Conservation (phyloP, 495 filamentous ascomycete species). For the Aspergillus wentii region DNA sequence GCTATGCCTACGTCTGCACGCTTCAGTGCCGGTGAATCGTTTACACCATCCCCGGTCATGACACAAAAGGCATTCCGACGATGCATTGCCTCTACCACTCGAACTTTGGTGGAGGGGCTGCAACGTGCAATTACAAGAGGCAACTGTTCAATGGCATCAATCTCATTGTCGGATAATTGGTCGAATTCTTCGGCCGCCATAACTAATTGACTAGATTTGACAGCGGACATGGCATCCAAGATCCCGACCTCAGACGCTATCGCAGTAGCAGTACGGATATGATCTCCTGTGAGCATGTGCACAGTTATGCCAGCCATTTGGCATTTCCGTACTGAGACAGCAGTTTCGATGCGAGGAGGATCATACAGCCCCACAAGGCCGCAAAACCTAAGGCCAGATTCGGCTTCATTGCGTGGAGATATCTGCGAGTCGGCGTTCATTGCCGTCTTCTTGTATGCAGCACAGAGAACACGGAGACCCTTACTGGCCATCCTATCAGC, state of each 20-base stretch:
- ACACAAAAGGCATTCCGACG: conserved; percentile 59
- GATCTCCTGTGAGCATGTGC: conserved; percentile 68
- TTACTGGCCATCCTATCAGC: conserved; percentile 64
- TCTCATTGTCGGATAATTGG: conserved; percentile 50
- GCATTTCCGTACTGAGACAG: conserved; percentile 44
- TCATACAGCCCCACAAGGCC: conserved; percentile 64
- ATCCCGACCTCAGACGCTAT: conserved; percentile 64
- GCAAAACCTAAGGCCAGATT: conserved; percentile 50
- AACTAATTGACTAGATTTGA: conserved; percentile 46
- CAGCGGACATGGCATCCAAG: conserved; percentile 44
- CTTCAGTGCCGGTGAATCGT: conserved; percentile 76
- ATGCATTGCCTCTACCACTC: conserved; percentile 69
- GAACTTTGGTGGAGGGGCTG: conserved; percentile 62
- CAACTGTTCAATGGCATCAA: conserved; percentile 56
- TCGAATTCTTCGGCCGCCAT: conserved; percentile 65
- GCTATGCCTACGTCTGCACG: conserved; percentile 80
- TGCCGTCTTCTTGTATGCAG: conserved; percentile 49
- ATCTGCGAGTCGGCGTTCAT: conserved; percentile 20
- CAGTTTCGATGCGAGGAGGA: conserved; percentile 63
- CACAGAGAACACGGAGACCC: conserved; percentile 76
- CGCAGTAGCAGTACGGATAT: conserved; percentile 55
- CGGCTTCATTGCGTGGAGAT: conserved; percentile 37
- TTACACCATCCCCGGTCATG: conserved; percentile 82
- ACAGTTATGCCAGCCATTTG: conserved; percentile 61
- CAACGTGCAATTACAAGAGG: conserved; percentile 68